These are phyloP conservation scores for Phytophthora pistaciae DNA, from an alignment of 352 stramenopile species.

Conservation along the genomic window DNA sequence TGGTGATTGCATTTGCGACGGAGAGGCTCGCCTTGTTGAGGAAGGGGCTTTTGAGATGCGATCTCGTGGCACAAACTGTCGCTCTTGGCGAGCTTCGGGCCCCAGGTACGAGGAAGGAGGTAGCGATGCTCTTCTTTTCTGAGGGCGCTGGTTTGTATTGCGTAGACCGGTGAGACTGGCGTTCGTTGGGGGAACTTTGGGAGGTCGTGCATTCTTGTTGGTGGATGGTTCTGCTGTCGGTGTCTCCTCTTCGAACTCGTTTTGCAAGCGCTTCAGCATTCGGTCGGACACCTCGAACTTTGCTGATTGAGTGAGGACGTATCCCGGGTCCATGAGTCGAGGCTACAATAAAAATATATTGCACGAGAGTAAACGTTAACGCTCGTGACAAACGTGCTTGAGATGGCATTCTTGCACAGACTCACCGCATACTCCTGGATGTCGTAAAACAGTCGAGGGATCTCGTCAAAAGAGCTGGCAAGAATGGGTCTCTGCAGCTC, in stretches of 20 bases:
- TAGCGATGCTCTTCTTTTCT: slow-evolving; percentile 20
- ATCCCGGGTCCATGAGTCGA: slow-evolving; percentile 28
- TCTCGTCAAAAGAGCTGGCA: slow-evolving; percentile 71
- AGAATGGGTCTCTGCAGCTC: slow-evolving; percentile 62
- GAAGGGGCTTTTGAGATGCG: slow-evolving; percentile 21
- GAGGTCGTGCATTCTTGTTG: slow-evolving; percentile 10
- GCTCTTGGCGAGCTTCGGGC: slow-evolving; percentile 8
- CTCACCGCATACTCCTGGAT: slow-evolving; percentile 69
- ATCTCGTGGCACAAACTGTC: not conserved
- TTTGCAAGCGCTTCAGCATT: slow-evolving; percentile 37
- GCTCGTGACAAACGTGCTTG: not conserved
- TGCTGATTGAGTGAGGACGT: slow-evolving; percentile 31
- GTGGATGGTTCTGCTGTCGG: slow-evolving; percentile 4
- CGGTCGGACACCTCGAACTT: slow-evolving; percentile 56
- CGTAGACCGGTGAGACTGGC: slow-evolving; percentile 7
- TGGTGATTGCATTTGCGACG: slow-evolving; percentile 13
- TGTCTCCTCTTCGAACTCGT: slow-evolving; percentile 40
- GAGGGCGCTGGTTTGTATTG: slow-evolving; percentile 13
- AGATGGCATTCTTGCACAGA: not conserved
- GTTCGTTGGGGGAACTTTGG: not conserved
- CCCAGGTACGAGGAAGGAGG: slow-evolving; percentile 6
- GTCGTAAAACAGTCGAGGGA: slow-evolving; percentile 81
- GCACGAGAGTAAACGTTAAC: not conserved
- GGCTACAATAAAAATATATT: slow-evolving; percentile 30
- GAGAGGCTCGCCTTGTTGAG: slow-evolving; percentile 34